Evolutionary conservation across 2,329 filamentous ascomycete species (phyloP).

Genomic region (Aureobasidium subglaciale): DNA sequence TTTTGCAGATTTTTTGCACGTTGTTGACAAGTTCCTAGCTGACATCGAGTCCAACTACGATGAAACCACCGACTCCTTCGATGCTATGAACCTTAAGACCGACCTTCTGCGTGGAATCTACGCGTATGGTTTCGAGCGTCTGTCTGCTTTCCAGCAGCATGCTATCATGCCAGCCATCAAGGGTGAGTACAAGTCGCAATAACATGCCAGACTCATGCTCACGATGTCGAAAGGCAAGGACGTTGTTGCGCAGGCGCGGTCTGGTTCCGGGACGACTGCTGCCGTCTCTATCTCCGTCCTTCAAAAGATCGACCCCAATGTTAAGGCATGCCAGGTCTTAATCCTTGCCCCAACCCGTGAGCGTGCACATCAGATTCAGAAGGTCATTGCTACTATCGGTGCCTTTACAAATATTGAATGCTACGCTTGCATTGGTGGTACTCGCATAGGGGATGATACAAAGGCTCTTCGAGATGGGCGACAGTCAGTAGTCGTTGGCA

Average conservation of each 20-base stretch:
- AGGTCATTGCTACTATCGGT: slow-evolving; percentile 96
- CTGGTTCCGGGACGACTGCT: slow-evolving; percentile 98
- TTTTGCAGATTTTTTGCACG: slow-evolving; percentile 1
- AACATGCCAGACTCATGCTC: slow-evolving; percentile 12
- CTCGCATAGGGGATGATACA: slow-evolving; percentile 97
- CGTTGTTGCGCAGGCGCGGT: slow-evolving; percentile 99
- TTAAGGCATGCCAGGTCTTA: slow-evolving; percentile 95
- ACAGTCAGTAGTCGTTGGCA: slow-evolving; percentile 86
- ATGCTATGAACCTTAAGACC: slow-evolving; percentile 93
- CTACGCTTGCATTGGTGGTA: slow-evolving; percentile 98
- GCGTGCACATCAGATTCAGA: slow-evolving; percentile 98
- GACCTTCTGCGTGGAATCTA: slow-evolving; percentile 99
- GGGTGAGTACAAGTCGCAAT: slow-evolving; percentile 53
- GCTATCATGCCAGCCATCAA: slow-evolving; percentile 99
- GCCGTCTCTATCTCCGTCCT: slow-evolving; percentile 99
- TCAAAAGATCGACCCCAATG: slow-evolving; percentile 91
- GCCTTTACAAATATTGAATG: slow-evolving; percentile 99
- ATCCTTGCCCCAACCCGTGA: slow-evolving; percentile 98
- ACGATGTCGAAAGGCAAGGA: slow-evolving; percentile 62
- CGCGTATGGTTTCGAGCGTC: slow-evolving; percentile 99
- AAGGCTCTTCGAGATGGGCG: slow-evolving; percentile 92
- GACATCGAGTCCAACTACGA: slow-evolving; percentile 99
- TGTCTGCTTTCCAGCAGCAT: slow-evolving; percentile 98
- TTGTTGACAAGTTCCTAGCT: slow-evolving; percentile 5
- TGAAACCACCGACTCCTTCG: slow-evolving; percentile 98